Base-by-base conservation (phyloP, 1,284 basidiomycete genomes). In the Peniophora sp. region DNA sequence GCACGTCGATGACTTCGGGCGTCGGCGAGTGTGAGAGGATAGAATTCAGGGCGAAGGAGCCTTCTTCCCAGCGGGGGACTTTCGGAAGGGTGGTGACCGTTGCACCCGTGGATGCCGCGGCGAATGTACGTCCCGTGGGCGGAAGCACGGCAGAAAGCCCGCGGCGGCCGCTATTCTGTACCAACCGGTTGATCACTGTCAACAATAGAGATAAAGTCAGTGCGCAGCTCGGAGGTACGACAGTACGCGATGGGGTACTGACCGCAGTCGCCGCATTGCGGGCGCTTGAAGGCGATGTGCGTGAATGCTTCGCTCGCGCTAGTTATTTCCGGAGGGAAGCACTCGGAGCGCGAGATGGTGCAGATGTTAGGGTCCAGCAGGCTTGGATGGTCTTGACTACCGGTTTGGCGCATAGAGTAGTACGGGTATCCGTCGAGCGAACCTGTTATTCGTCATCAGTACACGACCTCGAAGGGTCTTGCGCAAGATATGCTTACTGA, bases 61-160 rank as follows among this genome's bases (percentile, higher is more conserved):
- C 70, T 9, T 69, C 65, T 27, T 59, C 55, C 59, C 61, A 65
- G 35, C 57, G 49, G 6, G 67, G 56, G 2, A 65, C 69, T 10
- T 76, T 61, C 11, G 76, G 74, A 0, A 77, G 63, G 57, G 73
- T 69, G 0, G 67, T 67, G 6, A 62, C 61, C 2, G 59, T 56
- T 1, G 51, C 45, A 47, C 54, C 58, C 14, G 56, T 53, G 11
- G 56, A 50, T 6, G 53, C 36, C 27, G 53, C 38, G 12, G 17
- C 44, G 12, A 61, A 39, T 2, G 36, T 48, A 8, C 61, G 60
- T 2, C 55, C 58, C 3, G 53, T 52, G 14, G 59, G 58, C 6
- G 75, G 75, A 16, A 77, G 69, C 61, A 78, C 67, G 9, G 71
- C 71, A 1, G 70, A 70, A 1, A 78, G 57, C 9, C 76, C 74